A percentile compares a stretch with the other conserved stretches of the same genome.
These are phyloP conservation scores for Globisporangium middletonii DNA, from an alignment of 352 stramenopile species.

Conservation along the genomic window DNA sequence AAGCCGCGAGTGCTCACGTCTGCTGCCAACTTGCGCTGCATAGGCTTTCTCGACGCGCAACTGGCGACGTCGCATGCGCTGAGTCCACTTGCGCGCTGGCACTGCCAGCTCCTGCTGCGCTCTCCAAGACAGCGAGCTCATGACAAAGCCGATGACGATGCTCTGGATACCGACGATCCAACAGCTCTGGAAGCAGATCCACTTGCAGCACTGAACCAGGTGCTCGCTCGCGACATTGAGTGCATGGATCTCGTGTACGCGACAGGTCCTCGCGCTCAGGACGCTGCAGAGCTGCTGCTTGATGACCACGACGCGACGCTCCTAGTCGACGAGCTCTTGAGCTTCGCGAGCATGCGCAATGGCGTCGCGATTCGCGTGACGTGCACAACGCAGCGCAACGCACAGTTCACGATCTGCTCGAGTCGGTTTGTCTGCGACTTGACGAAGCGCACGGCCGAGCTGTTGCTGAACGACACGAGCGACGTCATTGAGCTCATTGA, in stretches of 20 bases:
- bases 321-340: constrained; percentile 28
- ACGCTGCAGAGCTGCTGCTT: constrained; percentile 24
- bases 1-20: background rate
- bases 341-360: constrained; percentile 41
- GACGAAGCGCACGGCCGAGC: constrained; percentile 8
- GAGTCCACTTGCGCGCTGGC: constrained; percentile 34
- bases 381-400: constrained; percentile 12
- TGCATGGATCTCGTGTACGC: constrained; percentile 51
- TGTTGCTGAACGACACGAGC: constrained; percentile 2
- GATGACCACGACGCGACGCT: background rate
- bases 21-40: background rate
- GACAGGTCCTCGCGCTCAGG: constrained; percentile 15
- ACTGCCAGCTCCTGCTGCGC: constrained; percentile 15
- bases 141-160: background rate
- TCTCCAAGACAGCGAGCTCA: background rate
- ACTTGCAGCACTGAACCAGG: constrained; percentile 3
- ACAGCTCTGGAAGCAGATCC: constrained; percentile 1
- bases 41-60: constrained; percentile 46
- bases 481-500: background rate
- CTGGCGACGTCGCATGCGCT: constrained; percentile 12
- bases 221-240: constrained; percentile 15
- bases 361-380: constrained; percentile 30
- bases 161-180: background rate
- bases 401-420: constrained; percentile 12
- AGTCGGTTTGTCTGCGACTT: constrained; percentile 26